phyloP scores from a whole-genome alignment of 129 eudicot genomes.

The Pittosporum tobira region DNA sequence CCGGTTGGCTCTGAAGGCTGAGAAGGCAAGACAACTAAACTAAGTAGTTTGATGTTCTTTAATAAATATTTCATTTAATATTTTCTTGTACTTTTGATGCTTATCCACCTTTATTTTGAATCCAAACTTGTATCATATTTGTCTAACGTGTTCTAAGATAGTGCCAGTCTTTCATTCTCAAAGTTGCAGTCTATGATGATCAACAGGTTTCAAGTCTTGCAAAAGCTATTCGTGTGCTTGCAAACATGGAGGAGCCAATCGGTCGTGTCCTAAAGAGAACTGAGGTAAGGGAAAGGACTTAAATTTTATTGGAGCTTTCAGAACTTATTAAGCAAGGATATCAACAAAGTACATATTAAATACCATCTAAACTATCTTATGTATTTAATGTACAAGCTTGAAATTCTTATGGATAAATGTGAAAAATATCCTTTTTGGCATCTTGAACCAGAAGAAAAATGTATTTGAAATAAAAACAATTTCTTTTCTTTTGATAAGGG shows the following conservation, averaged over 20 bases:
- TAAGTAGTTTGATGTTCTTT: no score
- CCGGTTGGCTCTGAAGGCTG: slow-evolving; percentile 74
- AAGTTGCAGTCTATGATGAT: not conserved
- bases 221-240: slow-evolving; percentile 78
- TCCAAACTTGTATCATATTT: not conserved
- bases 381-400: not conserved
- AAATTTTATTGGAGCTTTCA: not conserved
- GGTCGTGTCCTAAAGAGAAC: slow-evolving; percentile 77
- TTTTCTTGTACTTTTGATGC: not conserved
- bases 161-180: not conserved
- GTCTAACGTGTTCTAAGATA: not conserved
- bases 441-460: no score
- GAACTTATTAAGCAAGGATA: not conserved
- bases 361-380: not conserved
- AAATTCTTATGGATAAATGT: not conserved
- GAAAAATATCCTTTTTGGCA: not conserved
- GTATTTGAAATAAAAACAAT: not conserved
- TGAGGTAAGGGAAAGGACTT: slow-evolving; percentile 43
- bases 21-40: slow-evolving; percentile 42
- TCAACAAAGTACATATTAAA: not conserved
- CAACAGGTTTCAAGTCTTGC: slow-evolving; percentile 69
- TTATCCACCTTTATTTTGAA: not conserved
- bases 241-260: slow-evolving; percentile 90
- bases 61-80: slow-evolving; percentile 6
- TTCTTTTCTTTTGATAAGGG: not conserved